These are phyloP conservation scores for Cordyceps sp. DNA, from an alignment of 2,329 filamentous ascomycete species.

Conservation along the genomic window DNA sequence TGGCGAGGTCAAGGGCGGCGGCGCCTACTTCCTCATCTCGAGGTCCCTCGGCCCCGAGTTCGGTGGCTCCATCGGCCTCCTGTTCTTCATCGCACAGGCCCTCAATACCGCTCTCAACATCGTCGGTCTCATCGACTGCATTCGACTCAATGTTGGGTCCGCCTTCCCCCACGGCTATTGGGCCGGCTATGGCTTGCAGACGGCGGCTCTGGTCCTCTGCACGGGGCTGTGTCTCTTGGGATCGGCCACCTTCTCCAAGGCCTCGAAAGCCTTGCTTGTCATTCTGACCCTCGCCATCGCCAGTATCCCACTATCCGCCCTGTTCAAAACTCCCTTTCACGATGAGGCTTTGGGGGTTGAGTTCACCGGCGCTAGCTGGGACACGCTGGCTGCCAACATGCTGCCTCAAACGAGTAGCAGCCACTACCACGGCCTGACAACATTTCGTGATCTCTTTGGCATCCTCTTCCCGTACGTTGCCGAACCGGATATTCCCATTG, in stretches of 20 bases:
- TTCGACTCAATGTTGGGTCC: slow-evolving; percentile 56
- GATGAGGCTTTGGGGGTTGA: slow-evolving; percentile 45
- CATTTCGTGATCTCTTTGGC: slow-evolving; percentile 69
- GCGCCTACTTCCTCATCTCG: slow-evolving; percentile 80
- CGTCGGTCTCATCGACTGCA: slow-evolving; percentile 70
- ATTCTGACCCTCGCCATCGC: slow-evolving; percentile 58
- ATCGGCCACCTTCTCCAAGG: slow-evolving; percentile 63
- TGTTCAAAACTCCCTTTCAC: slow-evolving; percentile 51
- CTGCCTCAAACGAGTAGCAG: slow-evolving; percentile 50
- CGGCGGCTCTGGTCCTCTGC: slow-evolving; percentile 52
- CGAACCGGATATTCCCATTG: background rate
- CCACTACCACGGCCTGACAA: slow-evolving; percentile 45
- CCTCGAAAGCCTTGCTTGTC: slow-evolving; percentile 59
- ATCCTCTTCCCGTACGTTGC: slow-evolving; percentile 53
- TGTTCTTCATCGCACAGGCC: slow-evolving; percentile 82
- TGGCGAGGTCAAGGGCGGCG: slow-evolving; percentile 73
- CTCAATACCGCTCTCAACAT: slow-evolving; percentile 80
- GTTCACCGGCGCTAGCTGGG: slow-evolving; percentile 60
- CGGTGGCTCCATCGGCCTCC: slow-evolving; percentile 70
- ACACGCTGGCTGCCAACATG: slow-evolving; percentile 59
- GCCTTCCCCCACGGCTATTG: slow-evolving; percentile 56
- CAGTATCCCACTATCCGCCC: slow-evolving; percentile 67
- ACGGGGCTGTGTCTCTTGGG: slow-evolving; percentile 64
- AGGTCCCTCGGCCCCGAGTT: slow-evolving; percentile 76
- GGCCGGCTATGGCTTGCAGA: slow-evolving; percentile 63